Base-by-base conservation (phyloP, 345 rosid genomes). In the Nephelium lappaceum region DNA sequence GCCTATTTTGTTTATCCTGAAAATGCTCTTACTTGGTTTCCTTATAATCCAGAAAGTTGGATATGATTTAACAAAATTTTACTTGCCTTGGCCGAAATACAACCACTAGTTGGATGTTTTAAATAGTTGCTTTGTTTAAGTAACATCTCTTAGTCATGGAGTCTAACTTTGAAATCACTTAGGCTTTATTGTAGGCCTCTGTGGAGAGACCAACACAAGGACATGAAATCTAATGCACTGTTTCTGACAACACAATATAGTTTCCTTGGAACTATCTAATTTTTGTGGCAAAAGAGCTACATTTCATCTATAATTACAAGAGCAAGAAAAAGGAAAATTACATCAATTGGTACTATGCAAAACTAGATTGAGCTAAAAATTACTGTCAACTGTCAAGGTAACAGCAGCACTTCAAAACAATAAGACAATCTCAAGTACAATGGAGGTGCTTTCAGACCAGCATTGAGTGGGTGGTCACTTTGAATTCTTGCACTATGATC, bases 381-480 rank as follows among this genome's bases (percentile, higher is more conserved):
- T 24, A 45, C 6, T 6, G 49, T 36, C 15, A n/a, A 51, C 19
- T 12, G 21, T 36, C 36, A 36, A 38, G 71, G 47, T 38, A 53
- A 70, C 21, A 51, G 21, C 21, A 31, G 38, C 43, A 69, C 21
- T 41, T 12, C 5, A 18, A 16, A 57, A 4, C 7, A 19, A 51
- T 19, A 45, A 27, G 7, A 75, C 72, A 69, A 42, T 12, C 68
- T 63, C 64, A 21, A 11, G 27, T 41, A 77, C 69, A 57, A 23
- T 36, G 18, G 25, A 38, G 60, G 64, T 43, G 60, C 72, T 25
- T 63, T 14, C 23, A 51, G 23, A 78, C 66, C 25, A 63, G 27
- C 78, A 53, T 70, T 42, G 31, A 36, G 36, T 67, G 6, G 41
- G 62, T 68, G 38, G 51, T 0, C 8, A 21, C 55, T 18, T 43